Conservation (phyloP, 2,329 filamentous ascomycete species). For the Aureobasidium sp. region DNA sequence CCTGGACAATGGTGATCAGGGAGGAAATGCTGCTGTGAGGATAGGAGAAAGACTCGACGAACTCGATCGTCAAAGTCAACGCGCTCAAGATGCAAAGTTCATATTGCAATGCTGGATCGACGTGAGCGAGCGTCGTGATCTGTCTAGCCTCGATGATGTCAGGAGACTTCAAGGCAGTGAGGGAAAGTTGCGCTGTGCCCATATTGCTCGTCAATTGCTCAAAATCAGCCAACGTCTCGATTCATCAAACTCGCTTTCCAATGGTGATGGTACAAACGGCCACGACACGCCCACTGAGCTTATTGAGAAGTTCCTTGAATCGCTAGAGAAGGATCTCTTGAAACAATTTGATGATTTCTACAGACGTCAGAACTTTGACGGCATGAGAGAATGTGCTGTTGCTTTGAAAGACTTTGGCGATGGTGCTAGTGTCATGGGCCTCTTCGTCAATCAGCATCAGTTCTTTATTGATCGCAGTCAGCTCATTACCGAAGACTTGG, state of each 20-base stretch:
- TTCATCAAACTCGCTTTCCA: slow-evolving; percentile 29
- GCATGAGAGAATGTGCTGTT: slow-evolving; percentile 94
- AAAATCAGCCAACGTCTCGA: slow-evolving; percentile 90
- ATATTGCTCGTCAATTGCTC: slow-evolving; percentile 87
- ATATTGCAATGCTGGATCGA: slow-evolving; percentile 96
- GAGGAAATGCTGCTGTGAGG: slow-evolving; percentile 84
- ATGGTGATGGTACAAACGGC: slow-evolving; percentile 16
- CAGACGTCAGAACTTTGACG: slow-evolving; percentile 86
- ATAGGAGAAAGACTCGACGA: slow-evolving; percentile 93
- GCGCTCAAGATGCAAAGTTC: slow-evolving; percentile 89
- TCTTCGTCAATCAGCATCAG: slow-evolving; percentile 97
- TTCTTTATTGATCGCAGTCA: slow-evolving; percentile 98
- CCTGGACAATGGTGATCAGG: slow-evolving; percentile 50
- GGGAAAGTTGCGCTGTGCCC: slow-evolving; percentile 86
- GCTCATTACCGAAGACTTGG: slow-evolving; percentile 77
- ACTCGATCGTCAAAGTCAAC: slow-evolving; percentile 79
- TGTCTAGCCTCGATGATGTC: slow-evolving; percentile 79
- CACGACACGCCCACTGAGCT: slow-evolving; percentile 49
- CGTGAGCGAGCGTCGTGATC: slow-evolving; percentile 79
- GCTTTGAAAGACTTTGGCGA: slow-evolving; percentile 95
- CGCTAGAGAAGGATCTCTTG: slow-evolving; percentile 85
- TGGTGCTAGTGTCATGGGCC: slow-evolving; percentile 85
- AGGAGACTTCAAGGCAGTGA: slow-evolving; percentile 76
- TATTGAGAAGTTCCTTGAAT: slow-evolving; percentile 94
- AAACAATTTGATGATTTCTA: slow-evolving; percentile 98